Conservation (phyloP, 805 yeast species). For the Candida gorgasii region DNA sequence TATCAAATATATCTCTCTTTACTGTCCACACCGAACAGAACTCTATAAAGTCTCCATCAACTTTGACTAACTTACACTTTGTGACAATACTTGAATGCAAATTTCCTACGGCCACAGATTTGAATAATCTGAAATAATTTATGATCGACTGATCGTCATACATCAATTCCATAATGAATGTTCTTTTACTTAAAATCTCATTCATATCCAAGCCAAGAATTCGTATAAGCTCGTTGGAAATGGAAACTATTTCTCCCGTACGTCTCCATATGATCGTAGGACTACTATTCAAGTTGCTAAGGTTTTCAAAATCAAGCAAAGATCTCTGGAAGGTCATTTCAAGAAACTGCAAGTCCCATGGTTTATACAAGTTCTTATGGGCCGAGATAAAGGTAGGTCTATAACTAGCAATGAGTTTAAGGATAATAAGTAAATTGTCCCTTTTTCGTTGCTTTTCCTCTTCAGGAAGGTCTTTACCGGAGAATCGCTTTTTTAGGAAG, state of each 20-base stretch:
- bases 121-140: conserved; percentile 70
- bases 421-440: conserved; percentile 40
- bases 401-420: conserved; percentile 62
- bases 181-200: conserved; percentile 57
- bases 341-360: conserved; percentile 61
- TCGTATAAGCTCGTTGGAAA: conserved; percentile 71
- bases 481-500: conserved; percentile 55
- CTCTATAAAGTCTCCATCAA: conserved; percentile 40
- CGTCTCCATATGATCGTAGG: conserved; percentile 87
- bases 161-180: conserved; percentile 78
- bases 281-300: conserved; percentile 57
- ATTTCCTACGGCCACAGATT: conserved; percentile 70
- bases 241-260: conserved; percentile 81
- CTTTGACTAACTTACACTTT: conserved; percentile 47
- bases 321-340: conserved; percentile 48
- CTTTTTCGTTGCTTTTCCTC: conserved; percentile 33
- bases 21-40: conserved; percentile 87
- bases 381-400: conserved; percentile 79
- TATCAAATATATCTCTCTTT: conserved; percentile 77
- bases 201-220: conserved; percentile 64
- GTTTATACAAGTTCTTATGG: conserved; percentile 65
- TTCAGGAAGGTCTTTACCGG: conserved; percentile 45
- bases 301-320: conserved; percentile 45
- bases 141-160: conserved; percentile 71
- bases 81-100: conserved; percentile 54